A percentile compares a stretch with the other conserved stretches of the same genome.
phyloP scores from a whole-genome alignment of 176 grass and related monocot species.

The Microstegium vimineum region DNA sequence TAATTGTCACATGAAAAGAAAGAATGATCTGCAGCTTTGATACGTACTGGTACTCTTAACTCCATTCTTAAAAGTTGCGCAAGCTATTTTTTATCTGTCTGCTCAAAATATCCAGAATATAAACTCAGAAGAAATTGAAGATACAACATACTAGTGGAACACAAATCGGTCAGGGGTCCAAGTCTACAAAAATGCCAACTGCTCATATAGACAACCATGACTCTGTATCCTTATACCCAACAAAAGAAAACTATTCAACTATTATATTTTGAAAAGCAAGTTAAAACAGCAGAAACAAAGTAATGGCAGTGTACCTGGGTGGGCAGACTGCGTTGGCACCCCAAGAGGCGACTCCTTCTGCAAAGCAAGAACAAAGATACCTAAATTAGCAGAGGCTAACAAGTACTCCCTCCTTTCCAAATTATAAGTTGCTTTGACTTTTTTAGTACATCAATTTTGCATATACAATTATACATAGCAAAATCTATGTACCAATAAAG shows the following conservation, averaged over 20 bases:
- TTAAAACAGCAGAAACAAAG: neutral
- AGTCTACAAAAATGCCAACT: neutral
- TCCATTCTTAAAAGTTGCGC: too few relatives aligned
- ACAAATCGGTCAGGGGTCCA: neutral
- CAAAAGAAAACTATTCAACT: neutral
- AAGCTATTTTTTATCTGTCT: neutral
- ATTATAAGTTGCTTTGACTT: too few relatives aligned
- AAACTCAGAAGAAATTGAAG: neutral
- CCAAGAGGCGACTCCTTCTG: conserved; percentile 90
- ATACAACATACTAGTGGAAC: neutral
- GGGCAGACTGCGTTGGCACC: conserved; percentile 79
- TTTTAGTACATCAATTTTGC: too few relatives aligned
- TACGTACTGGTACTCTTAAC: too few relatives aligned
- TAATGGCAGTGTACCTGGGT: conserved; percentile 44
- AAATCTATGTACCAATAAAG: too few relatives aligned
- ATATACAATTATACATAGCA: too few relatives aligned
- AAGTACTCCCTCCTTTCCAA: too few relatives aligned
- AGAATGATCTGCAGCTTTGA: neutral
- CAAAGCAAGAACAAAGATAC: neutral
- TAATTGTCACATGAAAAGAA: neutral
- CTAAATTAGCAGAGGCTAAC: neutral
- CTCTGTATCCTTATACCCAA: neutral
- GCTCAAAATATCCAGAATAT: neutral
- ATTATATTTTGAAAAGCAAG: neutral
- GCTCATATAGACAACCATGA: neutral